Conservation (phyloP, 495 filamentous ascomycete genomes). For the Tuber indicum region DNA sequence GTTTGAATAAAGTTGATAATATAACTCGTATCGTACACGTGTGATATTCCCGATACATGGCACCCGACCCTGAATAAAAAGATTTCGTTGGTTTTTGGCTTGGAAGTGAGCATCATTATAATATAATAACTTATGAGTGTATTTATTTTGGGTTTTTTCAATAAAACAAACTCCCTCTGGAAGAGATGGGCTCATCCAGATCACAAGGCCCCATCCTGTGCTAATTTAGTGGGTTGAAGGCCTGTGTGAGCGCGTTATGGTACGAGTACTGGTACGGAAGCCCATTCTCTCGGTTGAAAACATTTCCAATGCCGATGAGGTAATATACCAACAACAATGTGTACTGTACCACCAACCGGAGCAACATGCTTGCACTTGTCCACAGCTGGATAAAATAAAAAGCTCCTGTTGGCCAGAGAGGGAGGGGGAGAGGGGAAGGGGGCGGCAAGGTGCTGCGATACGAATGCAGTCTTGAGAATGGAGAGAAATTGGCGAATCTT, state of each 20-base stretch:
- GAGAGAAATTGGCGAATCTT: neutral
- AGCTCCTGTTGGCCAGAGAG: neutral
- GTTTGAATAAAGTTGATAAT: too few species aligned
- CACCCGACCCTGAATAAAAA: too few species aligned
- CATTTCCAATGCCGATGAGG: neutral
- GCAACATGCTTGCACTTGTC: neutral
- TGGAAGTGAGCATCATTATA: too few species aligned
- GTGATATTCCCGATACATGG: too few species aligned
- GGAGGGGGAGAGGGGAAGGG: neutral
- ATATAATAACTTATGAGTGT: too few species aligned
- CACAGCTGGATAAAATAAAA: neutral
- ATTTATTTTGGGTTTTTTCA: neutral
- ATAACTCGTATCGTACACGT: too few species aligned
- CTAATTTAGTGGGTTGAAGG: neutral
- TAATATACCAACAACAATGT: neutral
- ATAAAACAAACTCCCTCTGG: neutral
- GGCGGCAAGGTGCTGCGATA: neutral
- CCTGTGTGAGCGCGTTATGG: neutral
- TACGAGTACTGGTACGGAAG: too few species aligned
- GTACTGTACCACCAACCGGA: neutral
- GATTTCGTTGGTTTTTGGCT: too few species aligned
- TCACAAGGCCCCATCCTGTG: neutral
- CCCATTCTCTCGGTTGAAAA: too few species aligned
- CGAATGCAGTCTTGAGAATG: neutral
- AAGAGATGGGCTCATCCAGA: neutral